A percentile compares a stretch with the other conserved stretches of the same genome.
phyloP scores from a whole-genome alignment of 1,284 basidiomycete species.

The Abortiporus biennis region DNA sequence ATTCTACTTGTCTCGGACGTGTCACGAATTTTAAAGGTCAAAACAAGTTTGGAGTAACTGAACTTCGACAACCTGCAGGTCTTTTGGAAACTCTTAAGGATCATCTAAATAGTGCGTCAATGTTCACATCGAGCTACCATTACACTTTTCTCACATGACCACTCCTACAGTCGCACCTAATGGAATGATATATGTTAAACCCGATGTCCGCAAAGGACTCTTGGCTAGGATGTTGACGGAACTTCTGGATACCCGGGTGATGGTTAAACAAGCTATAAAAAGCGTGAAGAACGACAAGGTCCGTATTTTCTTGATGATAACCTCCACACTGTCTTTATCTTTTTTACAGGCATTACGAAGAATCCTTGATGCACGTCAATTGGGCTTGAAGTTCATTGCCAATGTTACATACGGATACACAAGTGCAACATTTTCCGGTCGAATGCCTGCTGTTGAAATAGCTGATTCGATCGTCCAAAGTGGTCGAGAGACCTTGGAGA shows the following conservation, averaged over 20 bases:
- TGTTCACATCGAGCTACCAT: neutral
- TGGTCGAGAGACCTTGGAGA: constrained; percentile 92
- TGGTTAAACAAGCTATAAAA: constrained; percentile 97
- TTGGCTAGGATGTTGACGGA: constrained; percentile 91
- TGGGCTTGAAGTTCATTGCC: constrained; percentile 81
- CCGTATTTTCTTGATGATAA: constrained; percentile 5
- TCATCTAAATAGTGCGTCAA: constrained; percentile 61
- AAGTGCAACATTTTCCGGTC: constrained; percentile 86
- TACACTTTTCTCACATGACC: neutral
- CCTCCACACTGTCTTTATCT: constrained; percentile 1
- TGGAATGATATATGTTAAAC: constrained; percentile 91
- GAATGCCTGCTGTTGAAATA: constrained; percentile 98
- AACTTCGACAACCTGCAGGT: constrained; percentile 69
- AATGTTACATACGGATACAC: constrained; percentile 98
- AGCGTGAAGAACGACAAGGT: constrained; percentile 72
- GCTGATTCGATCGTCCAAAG: constrained; percentile 98
- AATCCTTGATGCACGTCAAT: constrained; percentile 83
- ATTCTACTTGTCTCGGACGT: constrained; percentile 94
- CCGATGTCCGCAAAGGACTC: constrained; percentile 78
- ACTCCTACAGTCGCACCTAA: constrained; percentile 77
- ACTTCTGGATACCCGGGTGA: constrained; percentile 92
- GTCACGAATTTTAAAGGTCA: constrained; percentile 79
- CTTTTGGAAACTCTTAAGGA: constrained; percentile 65
- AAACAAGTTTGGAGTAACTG: constrained; percentile 83
- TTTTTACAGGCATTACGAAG: constrained; percentile 56